Percentiles rank a stretch among this genome's conserved stretches.
Evolutionary conservation across 2,329 filamentous ascomycete species (phyloP).

Genomic region (Xylaria sp.): DNA sequence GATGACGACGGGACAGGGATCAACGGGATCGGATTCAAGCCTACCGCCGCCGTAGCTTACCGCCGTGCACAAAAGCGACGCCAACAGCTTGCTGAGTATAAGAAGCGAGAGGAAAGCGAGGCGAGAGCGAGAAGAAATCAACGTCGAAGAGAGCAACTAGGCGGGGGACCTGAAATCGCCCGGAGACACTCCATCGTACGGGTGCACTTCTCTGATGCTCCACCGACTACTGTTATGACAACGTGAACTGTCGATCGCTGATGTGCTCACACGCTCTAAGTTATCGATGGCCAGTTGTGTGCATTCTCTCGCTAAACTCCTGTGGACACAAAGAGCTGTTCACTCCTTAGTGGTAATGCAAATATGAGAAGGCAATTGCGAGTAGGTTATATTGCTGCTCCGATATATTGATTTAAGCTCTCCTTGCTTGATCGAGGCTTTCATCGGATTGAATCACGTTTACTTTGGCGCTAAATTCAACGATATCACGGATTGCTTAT

Average conservation of each 20-base stretch:
- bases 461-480: constrained; percentile 3
- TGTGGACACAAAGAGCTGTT: not conserved
- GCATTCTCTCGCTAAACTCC: not conserved
- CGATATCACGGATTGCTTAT: constrained; percentile 1
- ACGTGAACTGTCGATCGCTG: constrained; percentile 37
- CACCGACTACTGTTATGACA: constrained; percentile 47
- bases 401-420: not conserved
- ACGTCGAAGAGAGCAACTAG: constrained; percentile 56
- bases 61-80: constrained; percentile 66
- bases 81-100: constrained; percentile 72
- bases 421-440: not conserved
- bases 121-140: constrained; percentile 67
- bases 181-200: constrained; percentile 47
- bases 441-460: not conserved
- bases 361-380: not conserved
- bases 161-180: constrained; percentile 42
- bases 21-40: constrained; percentile 75
- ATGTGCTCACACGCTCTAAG: not conserved
- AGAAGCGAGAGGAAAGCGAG: constrained; percentile 69
- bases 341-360: not conserved
- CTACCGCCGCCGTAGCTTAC: constrained; percentile 69
- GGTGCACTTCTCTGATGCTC: constrained; percentile 50
- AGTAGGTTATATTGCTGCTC: not conserved
- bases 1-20: constrained; percentile 75
- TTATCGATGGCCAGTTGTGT: not conserved